Evolutionary conservation across 768 basidiomycete species (phyloP).

Genomic region (Obba rivulosa): DNA sequence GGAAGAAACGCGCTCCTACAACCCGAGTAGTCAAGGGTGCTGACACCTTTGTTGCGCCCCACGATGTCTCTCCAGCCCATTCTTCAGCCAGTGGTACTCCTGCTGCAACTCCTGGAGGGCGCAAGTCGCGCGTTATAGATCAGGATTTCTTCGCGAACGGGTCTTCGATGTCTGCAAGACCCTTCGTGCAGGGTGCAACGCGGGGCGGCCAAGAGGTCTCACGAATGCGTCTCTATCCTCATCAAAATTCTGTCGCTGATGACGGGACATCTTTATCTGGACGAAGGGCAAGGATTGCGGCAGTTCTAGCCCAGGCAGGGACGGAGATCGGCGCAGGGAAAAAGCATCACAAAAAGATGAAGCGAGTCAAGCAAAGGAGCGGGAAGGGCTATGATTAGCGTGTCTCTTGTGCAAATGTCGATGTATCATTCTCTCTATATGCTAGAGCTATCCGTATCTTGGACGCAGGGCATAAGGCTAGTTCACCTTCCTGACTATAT

Average conservation of each 20-base stretch:
- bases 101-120: constrained; percentile 30
- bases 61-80: constrained; percentile 15
- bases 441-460: too few relatives aligned
- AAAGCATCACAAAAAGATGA: constrained; percentile 82
- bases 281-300: constrained; percentile 36
- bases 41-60: constrained; percentile 68
- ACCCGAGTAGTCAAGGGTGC: constrained; percentile 83
- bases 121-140: constrained; percentile 70
- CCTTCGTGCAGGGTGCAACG: constrained; percentile 59
- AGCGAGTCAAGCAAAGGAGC: constrained; percentile 82
- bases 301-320: constrained; percentile 34
- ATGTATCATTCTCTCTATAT: too few relatives aligned
- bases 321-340: constrained; percentile 45
- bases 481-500: too few relatives aligned
- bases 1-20: constrained; percentile 85
- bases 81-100: constrained; percentile 15
- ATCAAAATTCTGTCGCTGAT: constrained; percentile 74
- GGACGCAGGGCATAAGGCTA: too few relatives aligned
- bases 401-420: too few relatives aligned
- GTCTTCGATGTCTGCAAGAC: constrained; percentile 44
- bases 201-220: constrained; percentile 56
- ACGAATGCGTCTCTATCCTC: constrained; percentile 67
- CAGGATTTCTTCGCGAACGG: constrained; percentile 73
- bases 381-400: constrained; percentile 84
- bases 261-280: constrained; percentile 65